Percentiles rank a stretch among this genome's conserved stretches.
These are phyloP conservation scores for Hypoxylon lenormandii DNA, from an alignment of 495 filamentous ascomycete genomes.

Conservation along the genomic window DNA sequence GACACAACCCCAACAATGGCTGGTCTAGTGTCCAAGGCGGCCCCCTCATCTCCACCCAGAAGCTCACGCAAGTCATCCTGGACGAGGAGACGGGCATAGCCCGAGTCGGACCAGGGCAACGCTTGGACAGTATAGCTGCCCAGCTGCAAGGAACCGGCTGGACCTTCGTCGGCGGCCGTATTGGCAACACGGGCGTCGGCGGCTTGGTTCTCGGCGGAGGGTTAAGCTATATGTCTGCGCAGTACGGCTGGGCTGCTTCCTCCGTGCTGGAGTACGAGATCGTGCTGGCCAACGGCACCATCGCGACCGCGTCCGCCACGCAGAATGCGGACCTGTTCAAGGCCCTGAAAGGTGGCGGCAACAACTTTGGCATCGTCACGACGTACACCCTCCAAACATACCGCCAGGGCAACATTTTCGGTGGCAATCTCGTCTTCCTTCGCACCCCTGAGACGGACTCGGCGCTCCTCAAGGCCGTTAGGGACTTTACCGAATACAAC, in stretches of 20 bases:
- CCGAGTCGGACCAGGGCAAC: constrained; percentile 62
- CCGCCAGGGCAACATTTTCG: constrained; percentile 63
- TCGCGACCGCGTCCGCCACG: constrained; percentile 62
- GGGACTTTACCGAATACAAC: constrained; percentile 66
- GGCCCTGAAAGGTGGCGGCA: constrained; percentile 62
- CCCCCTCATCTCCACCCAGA: constrained; percentile 64
- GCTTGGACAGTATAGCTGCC: constrained; percentile 62
- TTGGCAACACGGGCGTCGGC: constrained; percentile 59
- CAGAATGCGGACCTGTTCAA: constrained; percentile 58
- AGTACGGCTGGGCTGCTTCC: constrained; percentile 69
- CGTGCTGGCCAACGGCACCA: constrained; percentile 67
- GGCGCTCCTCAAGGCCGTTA: constrained; percentile 59
- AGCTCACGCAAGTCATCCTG: constrained; percentile 59
- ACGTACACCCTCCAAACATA: constrained; percentile 62
- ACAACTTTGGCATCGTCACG: constrained; percentile 66
- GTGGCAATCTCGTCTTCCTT: constrained; percentile 65
- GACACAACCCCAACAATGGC: constrained; percentile 64
- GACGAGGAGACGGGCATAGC: constrained; percentile 60
- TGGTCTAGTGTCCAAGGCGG: constrained; percentile 66
- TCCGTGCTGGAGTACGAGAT: constrained; percentile 68
- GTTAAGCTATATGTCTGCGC: constrained; percentile 62
- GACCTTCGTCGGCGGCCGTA: constrained; percentile 65
- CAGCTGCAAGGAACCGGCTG: constrained; percentile 61
- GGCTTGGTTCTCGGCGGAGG: constrained; percentile 62
- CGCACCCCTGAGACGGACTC: constrained; percentile 54